Evolutionary conservation across 768 basidiomycete species (phyloP), one percentile per base, ranked within the genome.

Genomic region (Pleurotus platypus): DNA sequence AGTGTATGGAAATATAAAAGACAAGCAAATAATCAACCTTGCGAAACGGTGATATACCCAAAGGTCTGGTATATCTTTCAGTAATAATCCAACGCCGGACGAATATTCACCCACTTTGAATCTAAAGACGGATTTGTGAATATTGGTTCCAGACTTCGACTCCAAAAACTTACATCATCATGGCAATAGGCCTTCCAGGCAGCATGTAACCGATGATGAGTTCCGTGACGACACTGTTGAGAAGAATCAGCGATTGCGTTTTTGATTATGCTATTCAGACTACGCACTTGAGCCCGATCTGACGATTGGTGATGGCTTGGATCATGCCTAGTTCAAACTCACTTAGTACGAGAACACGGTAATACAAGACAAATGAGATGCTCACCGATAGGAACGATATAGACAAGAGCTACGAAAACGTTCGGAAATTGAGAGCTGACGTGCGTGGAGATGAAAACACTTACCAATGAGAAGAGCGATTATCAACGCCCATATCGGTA

Each of bases 261-360:
- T 18, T 7, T 16, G 12, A 42, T 22, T n/a, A 39, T 7, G 22
- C 18, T 24, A 38, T 5, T 8, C n/a, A 38, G 39, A 38, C n/a
- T 4, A 65, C 74, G 55, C 47, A 79, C 78, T 79, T 79, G 49
- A 79, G 67, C 38, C 65, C 87, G 55, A 90, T 77, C 69, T 90
- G 86, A 63, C 88, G 85, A 68, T 92, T 92, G 27, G 90, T 92
- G 61, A 90, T 82, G 1, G 89, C 88, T 62, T 90, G 85, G 58
- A 92, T 89, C 81, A 90, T 85, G 61, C 76, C 75, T 72, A 50
- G 30, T 48, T 20, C 18, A 35, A 39, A 30, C 24, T 22, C 53
- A 45, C 59, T 40, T 46, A 38, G 27, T 6, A 15, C 11, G 30
- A 1, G 5, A 18, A 8, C 46, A 13, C 46, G 20, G 13, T 20